phyloP scores from a whole-genome alignment of 2,329 filamentous ascomycete species.

The Teratosphaeria pseudoeucalypti region DNA sequence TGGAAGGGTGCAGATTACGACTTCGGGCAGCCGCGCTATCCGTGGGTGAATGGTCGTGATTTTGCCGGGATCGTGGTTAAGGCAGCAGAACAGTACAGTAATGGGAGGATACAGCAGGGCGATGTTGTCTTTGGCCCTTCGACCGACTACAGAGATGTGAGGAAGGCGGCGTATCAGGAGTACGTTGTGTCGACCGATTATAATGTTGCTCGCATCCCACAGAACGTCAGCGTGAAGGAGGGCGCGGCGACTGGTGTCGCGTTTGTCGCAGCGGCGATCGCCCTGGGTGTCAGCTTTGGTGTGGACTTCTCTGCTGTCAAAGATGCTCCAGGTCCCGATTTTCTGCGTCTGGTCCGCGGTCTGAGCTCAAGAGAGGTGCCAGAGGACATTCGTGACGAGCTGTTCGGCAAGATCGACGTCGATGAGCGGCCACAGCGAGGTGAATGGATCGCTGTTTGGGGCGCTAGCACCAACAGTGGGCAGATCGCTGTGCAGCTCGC shows the following conservation, averaged over 20 bases:
- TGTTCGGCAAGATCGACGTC: constrained; percentile 44
- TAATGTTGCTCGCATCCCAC: constrained; percentile 54
- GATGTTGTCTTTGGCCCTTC: constrained; percentile 56
- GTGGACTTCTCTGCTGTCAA: constrained; percentile 47
- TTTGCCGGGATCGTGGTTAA: constrained; percentile 55
- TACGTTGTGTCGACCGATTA: constrained; percentile 55
- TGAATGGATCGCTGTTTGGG: constrained; percentile 67
- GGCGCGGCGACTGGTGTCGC: constrained; percentile 59
- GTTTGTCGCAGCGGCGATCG: constrained; percentile 58
- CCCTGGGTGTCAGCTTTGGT: constrained; percentile 60
- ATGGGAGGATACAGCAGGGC: constrained; percentile 41
- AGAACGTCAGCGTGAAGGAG: constrained; percentile 40
- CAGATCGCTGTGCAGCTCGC: constrained; percentile 58
- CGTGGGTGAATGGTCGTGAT: constrained; percentile 61
- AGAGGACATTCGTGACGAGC: constrained; percentile 52
- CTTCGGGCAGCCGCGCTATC: constrained; percentile 57
- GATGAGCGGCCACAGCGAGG: constrained; percentile 47
- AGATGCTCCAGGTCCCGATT: constrained; percentile 45
- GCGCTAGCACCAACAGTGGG: constrained; percentile 63
- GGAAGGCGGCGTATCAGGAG: constrained; percentile 63
- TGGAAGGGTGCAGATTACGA: constrained; percentile 62
- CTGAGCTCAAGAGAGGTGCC: constrained; percentile 43
- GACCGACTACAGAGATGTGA: constrained; percentile 62
- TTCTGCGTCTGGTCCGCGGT: constrained; percentile 41
- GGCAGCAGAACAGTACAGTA: constrained; percentile 29